Base-by-base conservation (phyloP, 257 asterid genomes). In the Asclepias syriaca region DNA sequence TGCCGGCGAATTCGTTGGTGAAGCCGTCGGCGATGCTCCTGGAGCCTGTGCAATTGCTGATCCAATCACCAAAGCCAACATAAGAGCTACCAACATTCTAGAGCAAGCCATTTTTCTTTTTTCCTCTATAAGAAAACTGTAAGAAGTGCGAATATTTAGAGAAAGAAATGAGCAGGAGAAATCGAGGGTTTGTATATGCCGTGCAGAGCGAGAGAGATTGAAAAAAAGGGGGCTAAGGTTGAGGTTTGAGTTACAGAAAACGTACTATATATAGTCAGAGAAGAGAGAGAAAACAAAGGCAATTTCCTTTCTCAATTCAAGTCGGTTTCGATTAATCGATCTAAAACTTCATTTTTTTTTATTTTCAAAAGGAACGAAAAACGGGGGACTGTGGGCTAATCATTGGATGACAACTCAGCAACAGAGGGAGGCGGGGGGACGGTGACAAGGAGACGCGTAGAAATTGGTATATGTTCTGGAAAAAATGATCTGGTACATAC, bases 31-130 rank as follows among this genome's bases (percentile, higher is more conserved):
- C 13, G 88, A 75, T 14, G 80, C 78, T 74, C 76, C 84, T 18
- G 92, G 92, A 37, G 87, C 80, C 70, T 87, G 89, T 75, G 83
- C 78, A 0, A 80, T 40, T 8, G 83, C 87, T 10, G 85, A 83
- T 72, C 82, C 85, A 13, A 75, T 68, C 15, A 83, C 66, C 73
- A 80, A 58, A 72, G 84, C 84, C 49, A 85, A 69, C 65, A 86
- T 45, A 57, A 87, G 53, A 49, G 74, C 75, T 40, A 75, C 32
- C 14, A 75, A 4, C 0, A 70, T 68, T 22, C 72, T 66, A 1
- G 80, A 75, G 67, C 2, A 77, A 80, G 85, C 81, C 87, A 83
- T 83, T 21, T 9, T 51, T 40, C 67, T 24, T 21, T 24, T 68
- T 29, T 43, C 59, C 32, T 70, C 68, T 8, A 48, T 9, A 2